Conservation (phyloP, 176 grass and related monocot species). For the Hyparrhenia diplandra region DNA sequence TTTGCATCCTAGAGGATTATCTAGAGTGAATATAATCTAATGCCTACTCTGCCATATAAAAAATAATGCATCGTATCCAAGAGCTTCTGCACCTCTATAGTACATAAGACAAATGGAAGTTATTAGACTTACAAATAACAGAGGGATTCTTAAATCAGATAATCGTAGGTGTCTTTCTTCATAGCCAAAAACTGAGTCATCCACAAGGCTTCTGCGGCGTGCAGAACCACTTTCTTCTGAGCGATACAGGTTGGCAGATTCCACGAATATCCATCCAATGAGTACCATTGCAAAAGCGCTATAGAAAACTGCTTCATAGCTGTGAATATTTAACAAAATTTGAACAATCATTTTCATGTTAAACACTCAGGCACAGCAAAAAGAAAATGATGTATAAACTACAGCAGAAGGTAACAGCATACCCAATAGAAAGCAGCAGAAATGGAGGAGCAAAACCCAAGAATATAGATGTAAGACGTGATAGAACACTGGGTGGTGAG, state of each 20-base stretch:
- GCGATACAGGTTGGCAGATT: constrained; percentile 58
- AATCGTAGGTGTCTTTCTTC: constrained; percentile 71
- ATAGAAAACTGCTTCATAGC: constrained; percentile 98
- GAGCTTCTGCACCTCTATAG: not conserved
- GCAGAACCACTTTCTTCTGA: constrained; percentile 56
- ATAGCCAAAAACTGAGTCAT: constrained; percentile 42
- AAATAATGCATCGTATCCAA: not conserved
- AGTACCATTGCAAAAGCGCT: constrained; percentile 75
- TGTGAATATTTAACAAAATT: constrained; percentile 27
- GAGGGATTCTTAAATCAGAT: constrained; percentile 82
- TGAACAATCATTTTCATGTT: constrained; percentile 8
- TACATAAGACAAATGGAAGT: constrained; percentile 10
- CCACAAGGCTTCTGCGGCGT: constrained; percentile 18
- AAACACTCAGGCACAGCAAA: constrained; percentile 9
- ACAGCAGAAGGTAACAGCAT: constrained; percentile 34
- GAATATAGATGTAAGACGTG: constrained; percentile 93
- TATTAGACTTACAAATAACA: constrained; percentile 78
- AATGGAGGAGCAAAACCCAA: constrained; percentile 97
- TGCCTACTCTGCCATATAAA: not conserved
- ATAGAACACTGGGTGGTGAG: constrained; percentile 73
- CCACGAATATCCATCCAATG: constrained; percentile 85
- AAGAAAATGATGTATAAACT: constrained; percentile 8
- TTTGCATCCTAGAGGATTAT: constrained; percentile 8
- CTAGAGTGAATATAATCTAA: not conserved
- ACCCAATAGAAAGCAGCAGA: constrained; percentile 89